Conservation (phyloP, 192 early-diverging fungal species). For the Gorgonomyces haynaldii region DNA sequence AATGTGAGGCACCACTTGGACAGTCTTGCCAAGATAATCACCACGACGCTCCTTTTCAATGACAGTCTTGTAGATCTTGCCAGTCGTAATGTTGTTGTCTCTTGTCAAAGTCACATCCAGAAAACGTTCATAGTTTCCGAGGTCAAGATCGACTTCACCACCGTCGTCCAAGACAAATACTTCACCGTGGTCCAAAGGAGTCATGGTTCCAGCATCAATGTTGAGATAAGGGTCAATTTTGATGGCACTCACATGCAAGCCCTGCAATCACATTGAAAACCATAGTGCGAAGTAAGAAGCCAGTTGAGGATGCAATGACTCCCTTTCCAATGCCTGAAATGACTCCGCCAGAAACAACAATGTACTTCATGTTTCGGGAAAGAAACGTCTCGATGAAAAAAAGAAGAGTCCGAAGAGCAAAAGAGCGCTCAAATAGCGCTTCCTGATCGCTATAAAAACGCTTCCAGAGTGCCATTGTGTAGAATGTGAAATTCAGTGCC, state of each 20-base stretch:
- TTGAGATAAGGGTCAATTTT: conserved; percentile 99
- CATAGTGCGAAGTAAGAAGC: conserved; percentile 82
- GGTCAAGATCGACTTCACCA: conserved; percentile 96
- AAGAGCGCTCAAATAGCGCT: too few species aligned
- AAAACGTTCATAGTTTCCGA: conserved; percentile 99
- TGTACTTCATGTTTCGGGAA: conserved; percentile 4
- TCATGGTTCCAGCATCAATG: conserved; percentile 96
- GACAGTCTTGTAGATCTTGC: conserved; percentile 93
- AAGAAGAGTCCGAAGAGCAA: too few species aligned
- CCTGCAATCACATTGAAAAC: conserved; percentile 82
- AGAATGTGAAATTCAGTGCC: too few species aligned
- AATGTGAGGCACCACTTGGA: conserved; percentile 97
- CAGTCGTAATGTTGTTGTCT: conserved; percentile 99
- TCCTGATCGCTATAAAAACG: too few species aligned
- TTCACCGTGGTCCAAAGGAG: conserved; percentile 97
- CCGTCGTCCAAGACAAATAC: conserved; percentile 98
- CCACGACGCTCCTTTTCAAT: conserved; percentile 78
- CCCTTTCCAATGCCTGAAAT: conserved; percentile 99
- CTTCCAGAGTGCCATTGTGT: too few species aligned
- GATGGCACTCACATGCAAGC: conserved; percentile 97
- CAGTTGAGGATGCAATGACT: conserved; percentile 95
- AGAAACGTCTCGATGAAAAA: too few species aligned
- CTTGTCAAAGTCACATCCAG: conserved; percentile 83
- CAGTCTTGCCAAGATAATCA: conserved; percentile 97
- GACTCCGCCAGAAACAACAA: conserved; percentile 51